A percentile compares a stretch with the other conserved stretches of the same genome.
phyloP scores from a whole-genome alignment of 202 grass and related monocot genomes.

The Zizania palustris region DNA sequence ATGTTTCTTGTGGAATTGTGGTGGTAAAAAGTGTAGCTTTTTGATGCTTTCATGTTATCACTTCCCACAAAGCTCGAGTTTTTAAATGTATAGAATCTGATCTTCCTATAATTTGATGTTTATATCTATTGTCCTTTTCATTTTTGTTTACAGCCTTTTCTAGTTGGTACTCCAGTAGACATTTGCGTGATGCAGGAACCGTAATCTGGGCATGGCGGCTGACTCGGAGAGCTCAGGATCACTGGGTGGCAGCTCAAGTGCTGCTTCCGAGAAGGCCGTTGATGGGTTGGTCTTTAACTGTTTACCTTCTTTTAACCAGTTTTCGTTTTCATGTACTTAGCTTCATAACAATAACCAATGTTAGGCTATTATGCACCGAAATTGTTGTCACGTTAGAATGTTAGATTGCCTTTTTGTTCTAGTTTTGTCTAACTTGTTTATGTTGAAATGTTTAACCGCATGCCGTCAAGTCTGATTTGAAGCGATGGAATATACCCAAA shows the following conservation, averaged over 20 bases:
- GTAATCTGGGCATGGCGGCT: conserved; percentile 47
- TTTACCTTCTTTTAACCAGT: conserved; percentile 14
- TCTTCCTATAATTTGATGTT: background rate
- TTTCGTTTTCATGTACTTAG: background rate
- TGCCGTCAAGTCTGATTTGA: too few relatives aligned
- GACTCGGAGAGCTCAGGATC: conserved; percentile 50
- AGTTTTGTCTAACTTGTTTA: background rate
- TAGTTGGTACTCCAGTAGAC: conserved; percentile 4
- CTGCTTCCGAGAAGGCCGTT: conserved; percentile 13
- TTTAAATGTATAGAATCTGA: conserved; percentile 3
- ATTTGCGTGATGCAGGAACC: conserved; percentile 31
- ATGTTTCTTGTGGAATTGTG: background rate
- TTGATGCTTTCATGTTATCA: conserved; percentile 13
- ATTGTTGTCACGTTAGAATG: conserved; percentile 1
- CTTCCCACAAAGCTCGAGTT: background rate
- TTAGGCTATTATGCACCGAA: background rate
- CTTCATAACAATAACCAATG: background rate
- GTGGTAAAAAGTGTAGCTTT: background rate
- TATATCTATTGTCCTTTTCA: conserved; percentile 1
- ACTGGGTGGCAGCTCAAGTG: conserved; percentile 36
- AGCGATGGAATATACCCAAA: too few relatives aligned
- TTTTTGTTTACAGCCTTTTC: background rate
- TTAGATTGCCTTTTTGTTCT: background rate
- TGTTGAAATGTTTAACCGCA: too few relatives aligned
- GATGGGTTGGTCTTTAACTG: conserved; percentile 37